These are phyloP conservation scores for Hypoxylon sp. DNA, from an alignment of 2,329 filamentous ascomycete genomes.

Conservation along the genomic window DNA sequence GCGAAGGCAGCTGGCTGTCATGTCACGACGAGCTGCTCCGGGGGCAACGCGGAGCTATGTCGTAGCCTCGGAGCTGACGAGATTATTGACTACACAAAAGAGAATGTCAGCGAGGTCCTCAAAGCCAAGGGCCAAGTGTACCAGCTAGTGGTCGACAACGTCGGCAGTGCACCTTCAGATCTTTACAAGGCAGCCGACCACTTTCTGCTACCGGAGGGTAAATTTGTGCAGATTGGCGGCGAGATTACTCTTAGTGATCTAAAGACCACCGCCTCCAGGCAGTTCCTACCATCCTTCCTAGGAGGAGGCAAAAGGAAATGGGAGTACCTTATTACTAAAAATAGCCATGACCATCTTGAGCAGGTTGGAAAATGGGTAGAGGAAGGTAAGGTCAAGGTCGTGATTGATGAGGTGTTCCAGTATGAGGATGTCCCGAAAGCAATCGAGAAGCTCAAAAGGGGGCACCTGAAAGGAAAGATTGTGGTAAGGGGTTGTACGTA, in stretches of 20 bases:
- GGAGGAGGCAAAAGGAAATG: conserved; percentile 61
- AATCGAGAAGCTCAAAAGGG: conserved; percentile 70
- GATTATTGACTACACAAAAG: conserved; percentile 71
- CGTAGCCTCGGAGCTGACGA: conserved; percentile 73
- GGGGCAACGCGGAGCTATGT: conserved; percentile 69
- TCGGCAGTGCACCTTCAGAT: conserved; percentile 62
- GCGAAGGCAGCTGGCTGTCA: conserved; percentile 72
- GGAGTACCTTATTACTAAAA: conserved; percentile 56
- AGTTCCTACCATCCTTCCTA: conserved; percentile 54
- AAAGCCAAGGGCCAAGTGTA: conserved; percentile 64
- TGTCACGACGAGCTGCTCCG: conserved; percentile 72
- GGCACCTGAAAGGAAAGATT: conserved; percentile 71
- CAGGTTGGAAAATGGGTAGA: conserved; percentile 68
- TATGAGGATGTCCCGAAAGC: conserved; percentile 71
- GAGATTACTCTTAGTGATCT: conserved; percentile 45
- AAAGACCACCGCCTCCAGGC: conserved; percentile 43
- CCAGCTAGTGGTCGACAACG: conserved; percentile 70
- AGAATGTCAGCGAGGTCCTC: conserved; percentile 63
- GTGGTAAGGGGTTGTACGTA: conserved; percentile 55
- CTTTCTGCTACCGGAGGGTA: conserved; percentile 65
- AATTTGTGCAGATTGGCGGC: conserved; percentile 68
- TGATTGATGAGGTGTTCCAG: conserved; percentile 69
- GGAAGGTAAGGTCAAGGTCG: conserved; percentile 70
- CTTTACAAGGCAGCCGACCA: conserved; percentile 68
- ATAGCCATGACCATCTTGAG: conserved; percentile 61